Evolutionary conservation across 202 grass and related monocot genomes (phyloP).

Genomic region (Zoysia matrella): DNA sequence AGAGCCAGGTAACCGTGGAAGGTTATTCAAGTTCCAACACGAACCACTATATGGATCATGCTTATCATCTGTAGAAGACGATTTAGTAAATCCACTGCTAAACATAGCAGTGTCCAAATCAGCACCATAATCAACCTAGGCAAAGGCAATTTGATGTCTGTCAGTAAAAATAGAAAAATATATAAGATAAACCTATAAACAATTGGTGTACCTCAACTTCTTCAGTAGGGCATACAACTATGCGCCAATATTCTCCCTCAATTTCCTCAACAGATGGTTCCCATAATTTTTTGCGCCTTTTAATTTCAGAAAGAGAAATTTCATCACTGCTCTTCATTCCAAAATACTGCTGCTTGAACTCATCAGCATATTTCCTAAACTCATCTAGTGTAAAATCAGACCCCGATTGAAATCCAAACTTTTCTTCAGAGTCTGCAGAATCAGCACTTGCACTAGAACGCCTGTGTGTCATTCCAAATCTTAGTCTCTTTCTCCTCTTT

Average conservation of each 20-base stretch:
- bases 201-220: slow-evolving; percentile 74
- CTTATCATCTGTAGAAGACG: slow-evolving; percentile 44
- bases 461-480: slow-evolving; percentile 81
- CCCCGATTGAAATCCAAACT: slow-evolving; percentile 97
- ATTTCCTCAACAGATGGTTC: slow-evolving; percentile 82
- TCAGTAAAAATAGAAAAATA: slow-evolving; percentile 30
- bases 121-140: slow-evolving; percentile 91
- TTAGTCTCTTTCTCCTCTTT: slow-evolving; percentile 74
- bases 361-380: slow-evolving; percentile 72
- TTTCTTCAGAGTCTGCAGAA: slow-evolving; percentile 62
- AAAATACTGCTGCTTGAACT: slow-evolving; percentile 85
- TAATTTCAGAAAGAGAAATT: slow-evolving; percentile 49
- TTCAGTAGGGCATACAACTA: slow-evolving; percentile 78
- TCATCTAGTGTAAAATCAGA: slow-evolving; percentile 82
- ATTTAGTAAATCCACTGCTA: slow-evolving; percentile 84
- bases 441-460: slow-evolving; percentile 50
- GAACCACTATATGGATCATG: slow-evolving; percentile 57
- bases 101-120: slow-evolving; percentile 90
- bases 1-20: slow-evolving; percentile 70
- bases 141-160: slow-evolving; percentile 34
- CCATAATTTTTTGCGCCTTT: slow-evolving; percentile 51
- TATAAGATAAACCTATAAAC: slow-evolving; percentile 18
- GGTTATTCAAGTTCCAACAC: slow-evolving; percentile 94
- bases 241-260: slow-evolving; percentile 98
- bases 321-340: slow-evolving; percentile 55